Conservation (phyloP, 1,284 basidiomycete species). For the Cystobasidium pallidum region DNA sequence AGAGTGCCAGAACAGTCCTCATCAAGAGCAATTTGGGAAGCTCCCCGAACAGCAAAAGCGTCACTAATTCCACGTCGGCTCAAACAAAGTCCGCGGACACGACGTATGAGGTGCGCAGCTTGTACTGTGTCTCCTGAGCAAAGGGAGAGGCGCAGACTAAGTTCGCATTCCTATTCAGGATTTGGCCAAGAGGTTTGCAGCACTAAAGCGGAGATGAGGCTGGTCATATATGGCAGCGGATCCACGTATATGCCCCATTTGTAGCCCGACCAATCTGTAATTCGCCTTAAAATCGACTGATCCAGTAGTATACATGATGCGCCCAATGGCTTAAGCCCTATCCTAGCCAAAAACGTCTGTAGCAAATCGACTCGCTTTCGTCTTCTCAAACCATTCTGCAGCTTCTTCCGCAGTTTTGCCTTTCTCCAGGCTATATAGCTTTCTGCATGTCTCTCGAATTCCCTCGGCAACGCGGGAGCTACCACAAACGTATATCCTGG, state of each 20-base stretch:
- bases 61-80: background rate
- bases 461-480: conserved; percentile 1
- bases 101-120: conserved; percentile 26
- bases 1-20: conserved; percentile 28
- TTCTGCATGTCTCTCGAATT: background rate
- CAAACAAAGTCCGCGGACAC: conserved; percentile 7
- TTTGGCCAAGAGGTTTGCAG: conserved; percentile 29
- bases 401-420: background rate
- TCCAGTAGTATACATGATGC: background rate
- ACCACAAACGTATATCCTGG: background rate
- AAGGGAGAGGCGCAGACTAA: background rate
- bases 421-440: background rate
- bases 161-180: conserved; percentile 11
- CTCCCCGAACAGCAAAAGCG: conserved; percentile 1
- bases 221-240: background rate
- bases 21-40: conserved; percentile 36
- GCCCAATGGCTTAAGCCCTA: background rate
- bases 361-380: background rate
- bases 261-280: background rate
- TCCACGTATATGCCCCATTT: background rate
- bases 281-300: background rate
- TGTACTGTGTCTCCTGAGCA: background rate
- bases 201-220: conserved; percentile 31
- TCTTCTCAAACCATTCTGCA: background rate
- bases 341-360: conserved; percentile 6